Evolutionary conservation across 1,139 yeast species (phyloP), one percentile per base, ranked within the genome.

Genomic region (Diutina catenulata): DNA sequence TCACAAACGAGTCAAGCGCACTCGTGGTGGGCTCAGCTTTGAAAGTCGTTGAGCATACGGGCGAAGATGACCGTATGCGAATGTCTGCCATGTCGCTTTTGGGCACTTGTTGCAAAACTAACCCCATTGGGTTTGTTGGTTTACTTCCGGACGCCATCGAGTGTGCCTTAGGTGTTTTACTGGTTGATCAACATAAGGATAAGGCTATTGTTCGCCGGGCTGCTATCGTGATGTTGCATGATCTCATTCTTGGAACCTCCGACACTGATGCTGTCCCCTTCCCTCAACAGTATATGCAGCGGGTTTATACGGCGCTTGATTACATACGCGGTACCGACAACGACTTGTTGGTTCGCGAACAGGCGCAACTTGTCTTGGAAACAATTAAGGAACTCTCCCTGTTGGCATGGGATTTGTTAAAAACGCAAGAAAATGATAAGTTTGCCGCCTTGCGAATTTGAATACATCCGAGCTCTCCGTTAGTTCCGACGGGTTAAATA

Each of bases 81-180:
- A 80, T 86, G 81, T 87, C 96, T 1, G 76, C 95, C 0, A 70
- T 87, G 76, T 83, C 95, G 1, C 55, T 91, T 13, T 56, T 88
- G 15, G 95, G 95, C 16, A 58, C 70, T 5, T 62, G 81, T 25
- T 73, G 87, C 49, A 74, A 73, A 43, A 62, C 62, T 3, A 76
- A 77, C 46, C 78, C 86, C 0, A 44, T 62, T 2, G 83, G 81
- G 0, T 50, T 83, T 2, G 42, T 64, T 0, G 53, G 55, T 1
- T 57, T 62, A 39, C 55, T 86, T 21, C 56, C 56, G 1, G 80
- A 78, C 41, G 68, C 79, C 7, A 55, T 84, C 35, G 95, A 86
- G 50, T 77, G 93, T 50, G 76, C 83, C 0, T 53, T 83, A 33
- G 94, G 94, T 3, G 70, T 88, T 1, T 55, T 91, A 36, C 76